phyloP scores from a whole-genome alignment of 2,329 filamentous ascomycete genomes.

The Monosporascus sp. region DNA sequence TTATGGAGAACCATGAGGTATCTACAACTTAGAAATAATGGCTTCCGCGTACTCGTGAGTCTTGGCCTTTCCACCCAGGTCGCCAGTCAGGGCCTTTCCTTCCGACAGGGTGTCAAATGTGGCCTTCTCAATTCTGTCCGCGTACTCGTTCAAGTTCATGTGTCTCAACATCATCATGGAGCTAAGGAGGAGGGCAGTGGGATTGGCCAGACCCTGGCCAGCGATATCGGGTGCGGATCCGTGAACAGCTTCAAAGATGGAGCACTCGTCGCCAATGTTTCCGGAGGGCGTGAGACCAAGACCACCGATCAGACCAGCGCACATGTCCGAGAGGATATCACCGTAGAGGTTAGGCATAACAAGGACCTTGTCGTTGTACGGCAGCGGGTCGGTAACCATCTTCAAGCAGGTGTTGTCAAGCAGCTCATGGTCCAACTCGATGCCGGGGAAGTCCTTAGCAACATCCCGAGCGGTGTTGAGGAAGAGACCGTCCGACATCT shows the following conservation, averaged over 20 bases:
- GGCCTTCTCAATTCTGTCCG: conserved; percentile 83
- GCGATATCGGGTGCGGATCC: conserved; percentile 95
- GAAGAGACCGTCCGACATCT: conserved; percentile 99
- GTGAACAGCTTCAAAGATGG: conserved; percentile 99
- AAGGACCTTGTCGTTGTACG: conserved; percentile 98
- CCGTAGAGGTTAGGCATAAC: conserved; percentile 99
- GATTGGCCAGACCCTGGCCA: conserved; percentile 93
- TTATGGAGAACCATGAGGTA: conserved; percentile 20
- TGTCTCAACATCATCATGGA: conserved; percentile 99
- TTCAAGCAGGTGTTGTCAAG: conserved; percentile 99
- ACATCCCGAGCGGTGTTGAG: conserved; percentile 79
- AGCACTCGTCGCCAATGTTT: conserved; percentile 99
- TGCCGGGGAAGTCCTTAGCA: conserved; percentile 89
- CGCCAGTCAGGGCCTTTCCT: conserved; percentile 93
- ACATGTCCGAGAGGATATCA: conserved; percentile 99
- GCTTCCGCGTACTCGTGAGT: conserved; percentile 89
- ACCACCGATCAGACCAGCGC: conserved; percentile 95
- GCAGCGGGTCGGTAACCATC: conserved; percentile 92
- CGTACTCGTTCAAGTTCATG: conserved; percentile 86
- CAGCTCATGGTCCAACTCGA: conserved; percentile 96
- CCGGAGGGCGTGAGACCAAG: conserved; percentile 95
- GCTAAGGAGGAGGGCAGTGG: conserved; percentile 87
- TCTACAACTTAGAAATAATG: conserved; percentile 70
- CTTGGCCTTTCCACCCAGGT: conserved; percentile 93
- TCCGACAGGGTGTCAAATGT: conserved; percentile 93